Evolutionary conservation across 1,284 basidiomycete genomes (phyloP).

Genomic region (Anthracocystis setariae): DNA sequence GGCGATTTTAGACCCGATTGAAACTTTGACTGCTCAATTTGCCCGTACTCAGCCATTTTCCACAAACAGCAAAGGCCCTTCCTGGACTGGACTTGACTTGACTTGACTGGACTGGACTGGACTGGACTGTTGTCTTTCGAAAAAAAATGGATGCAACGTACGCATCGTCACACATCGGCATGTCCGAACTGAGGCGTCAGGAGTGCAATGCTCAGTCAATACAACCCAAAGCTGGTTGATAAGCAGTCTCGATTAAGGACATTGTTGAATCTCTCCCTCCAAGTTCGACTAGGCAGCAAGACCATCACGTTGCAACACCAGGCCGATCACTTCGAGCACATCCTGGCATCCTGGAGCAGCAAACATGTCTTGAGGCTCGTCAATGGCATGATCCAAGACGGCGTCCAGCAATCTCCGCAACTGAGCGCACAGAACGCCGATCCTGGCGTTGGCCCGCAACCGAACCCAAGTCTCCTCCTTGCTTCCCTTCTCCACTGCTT

Average conservation of each 20-base stretch:
- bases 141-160: too few species aligned
- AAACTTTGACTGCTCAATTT: too few species aligned
- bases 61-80: too few species aligned
- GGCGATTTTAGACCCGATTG: too few species aligned
- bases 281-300: slow-evolving; percentile 9
- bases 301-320: slow-evolving; percentile 39
- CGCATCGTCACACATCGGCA: not conserved
- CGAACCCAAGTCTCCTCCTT: slow-evolving; percentile 72
- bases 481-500: slow-evolving; percentile 9
- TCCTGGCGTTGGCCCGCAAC: slow-evolving; percentile 83
- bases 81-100: too few species aligned
- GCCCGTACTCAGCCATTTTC: too few species aligned
- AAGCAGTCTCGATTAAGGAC: too few species aligned
- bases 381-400: slow-evolving; percentile 36
- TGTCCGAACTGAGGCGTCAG: not conserved
- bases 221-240: too few species aligned
- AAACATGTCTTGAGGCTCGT: slow-evolving; percentile 34
- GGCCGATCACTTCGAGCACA: slow-evolving; percentile 27
- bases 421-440: slow-evolving; percentile 88
- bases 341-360: slow-evolving; percentile 35
- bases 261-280: not conserved
- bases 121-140: too few species aligned
- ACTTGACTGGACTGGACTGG: too few species aligned
- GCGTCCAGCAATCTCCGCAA: slow-evolving; percentile 71
- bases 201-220: too few species aligned